Conservation (phyloP, 108 stramenopile genomes). For the Parmales sp. region DNA sequence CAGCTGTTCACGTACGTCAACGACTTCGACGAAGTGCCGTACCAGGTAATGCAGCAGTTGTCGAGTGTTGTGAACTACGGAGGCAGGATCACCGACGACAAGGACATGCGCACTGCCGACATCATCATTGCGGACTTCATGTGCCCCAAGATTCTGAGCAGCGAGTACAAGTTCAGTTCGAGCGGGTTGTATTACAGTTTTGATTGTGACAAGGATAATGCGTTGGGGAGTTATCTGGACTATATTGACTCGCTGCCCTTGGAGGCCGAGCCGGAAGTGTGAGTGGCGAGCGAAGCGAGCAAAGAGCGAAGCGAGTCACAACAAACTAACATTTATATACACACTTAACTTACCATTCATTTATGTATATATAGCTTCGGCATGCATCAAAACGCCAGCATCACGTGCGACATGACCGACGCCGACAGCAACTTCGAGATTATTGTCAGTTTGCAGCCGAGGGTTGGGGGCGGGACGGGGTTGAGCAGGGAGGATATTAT, state of each 20-base stretch:
- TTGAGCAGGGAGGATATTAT: conserved; percentile 41
- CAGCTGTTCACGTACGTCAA: conserved; percentile 55
- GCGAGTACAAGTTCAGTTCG: conserved; percentile 23
- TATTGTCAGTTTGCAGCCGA: conserved; percentile 43
- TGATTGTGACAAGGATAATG: conserved; percentile 30
- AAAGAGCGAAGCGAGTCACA: too few relatives aligned
- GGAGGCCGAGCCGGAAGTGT: conserved; percentile 56
- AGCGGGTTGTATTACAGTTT: conserved; percentile 32
- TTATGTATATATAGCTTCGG: too few relatives aligned
- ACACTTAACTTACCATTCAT: too few relatives aligned
- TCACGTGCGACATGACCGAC: conserved; percentile 51
- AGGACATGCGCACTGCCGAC: conserved; percentile 58
- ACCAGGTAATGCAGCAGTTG: conserved; percentile 37
- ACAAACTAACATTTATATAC: too few relatives aligned
- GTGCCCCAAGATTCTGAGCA: conserved; percentile 29
- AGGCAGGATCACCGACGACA: conserved; percentile 58
- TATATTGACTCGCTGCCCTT: conserved; percentile 50
- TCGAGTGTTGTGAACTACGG: conserved; percentile 58
- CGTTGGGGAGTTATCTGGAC: conserved; percentile 33
- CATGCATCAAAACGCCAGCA: conserved; percentile 57
- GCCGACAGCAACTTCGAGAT: conserved; percentile 42
- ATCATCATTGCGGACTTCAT: conserved; percentile 55
- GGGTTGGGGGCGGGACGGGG: conserved; percentile 28
- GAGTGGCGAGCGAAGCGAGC: too few relatives aligned
- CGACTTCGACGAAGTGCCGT: conserved; percentile 45